phyloP scores from a whole-genome alignment of 441 rosid genomes.

The Jatropha multifida region DNA sequence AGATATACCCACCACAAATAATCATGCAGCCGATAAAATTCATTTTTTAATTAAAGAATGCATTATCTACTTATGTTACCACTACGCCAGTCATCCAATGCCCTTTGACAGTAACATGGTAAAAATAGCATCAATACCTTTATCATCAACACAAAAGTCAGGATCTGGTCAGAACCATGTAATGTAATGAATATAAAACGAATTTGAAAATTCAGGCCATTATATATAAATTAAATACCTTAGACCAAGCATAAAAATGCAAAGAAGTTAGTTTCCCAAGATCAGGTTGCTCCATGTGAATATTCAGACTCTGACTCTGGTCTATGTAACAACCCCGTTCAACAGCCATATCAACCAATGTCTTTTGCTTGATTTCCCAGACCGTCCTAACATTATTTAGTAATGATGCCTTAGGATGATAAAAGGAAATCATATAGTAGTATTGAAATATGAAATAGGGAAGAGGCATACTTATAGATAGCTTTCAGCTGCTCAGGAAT shows the following conservation, averaged over 20 bases:
- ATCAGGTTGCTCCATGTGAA: constrained; percentile 78
- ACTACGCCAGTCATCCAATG: background rate
- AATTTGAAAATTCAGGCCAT: background rate
- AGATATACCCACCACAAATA: background rate
- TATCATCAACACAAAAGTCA: background rate
- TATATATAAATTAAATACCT: constrained; percentile 37
- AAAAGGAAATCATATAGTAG: background rate
- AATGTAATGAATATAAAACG: background rate
- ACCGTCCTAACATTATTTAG: constrained; percentile 49
- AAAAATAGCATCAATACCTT: background rate
- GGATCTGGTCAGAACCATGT: background rate
- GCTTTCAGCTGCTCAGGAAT: constrained; percentile 58
- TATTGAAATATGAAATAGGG: background rate
- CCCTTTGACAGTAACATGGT: background rate
- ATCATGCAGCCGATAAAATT: background rate
- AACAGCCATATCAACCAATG: constrained; percentile 72
- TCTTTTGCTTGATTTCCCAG: constrained; percentile 88
- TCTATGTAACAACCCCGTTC: constrained; percentile 76
- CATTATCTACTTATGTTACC: background rate
- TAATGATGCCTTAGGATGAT: background rate
- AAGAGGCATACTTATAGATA: constrained; percentile 51
- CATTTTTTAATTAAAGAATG: background rate
- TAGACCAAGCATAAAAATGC: constrained; percentile 76
- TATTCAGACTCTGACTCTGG: constrained; percentile 80
- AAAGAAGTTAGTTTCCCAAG: constrained; percentile 70